Evolutionary conservation across 2,329 filamentous ascomycete genomes (phyloP).

Genomic region (Fusarium heterosporum): DNA sequence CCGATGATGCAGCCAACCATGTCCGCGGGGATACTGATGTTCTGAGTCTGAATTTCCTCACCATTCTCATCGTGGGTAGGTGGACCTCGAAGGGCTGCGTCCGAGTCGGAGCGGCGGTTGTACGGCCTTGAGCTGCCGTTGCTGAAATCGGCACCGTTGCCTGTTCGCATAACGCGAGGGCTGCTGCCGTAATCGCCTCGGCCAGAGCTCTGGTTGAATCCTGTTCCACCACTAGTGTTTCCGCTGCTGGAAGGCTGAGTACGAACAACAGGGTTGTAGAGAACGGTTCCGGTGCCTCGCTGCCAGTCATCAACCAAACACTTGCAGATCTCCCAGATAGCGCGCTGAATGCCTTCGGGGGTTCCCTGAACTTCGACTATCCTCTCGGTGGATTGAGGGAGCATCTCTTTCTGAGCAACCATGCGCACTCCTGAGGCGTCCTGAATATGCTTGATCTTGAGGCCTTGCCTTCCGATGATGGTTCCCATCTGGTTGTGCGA

Average conservation of each 20-base stretch:
- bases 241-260: conserved; percentile 73
- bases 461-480: conserved; percentile 94
- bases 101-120: conserved; percentile 84
- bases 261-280: conserved; percentile 96
- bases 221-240: conserved; percentile 54
- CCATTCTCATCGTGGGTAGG: conserved; percentile 95
- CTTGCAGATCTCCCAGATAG: conserved; percentile 98
- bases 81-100: conserved; percentile 81
- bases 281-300: conserved; percentile 93
- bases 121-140: conserved; percentile 75
- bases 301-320: conserved; percentile 98
- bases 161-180: conserved; percentile 89
- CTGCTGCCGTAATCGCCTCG: conserved; percentile 67
- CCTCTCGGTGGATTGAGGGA: conserved; percentile 97
- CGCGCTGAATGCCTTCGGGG: conserved; percentile 94
- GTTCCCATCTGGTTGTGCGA: conserved; percentile 99
- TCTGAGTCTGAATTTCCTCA: conserved; percentile 97
- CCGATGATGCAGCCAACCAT: conserved; percentile 99
- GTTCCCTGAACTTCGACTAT: conserved; percentile 97
- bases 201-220: conserved; percentile 57
- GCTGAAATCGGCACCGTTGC: conserved; percentile 97
- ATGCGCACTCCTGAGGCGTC: conserved; percentile 97
- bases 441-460: conserved; percentile 99
- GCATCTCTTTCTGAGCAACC: conserved; percentile 99
- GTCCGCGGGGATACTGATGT: conserved; percentile 98